phyloP scores from a whole-genome alignment of 2,329 filamentous ascomycete genomes.

The Penicillium vulpinum region DNA sequence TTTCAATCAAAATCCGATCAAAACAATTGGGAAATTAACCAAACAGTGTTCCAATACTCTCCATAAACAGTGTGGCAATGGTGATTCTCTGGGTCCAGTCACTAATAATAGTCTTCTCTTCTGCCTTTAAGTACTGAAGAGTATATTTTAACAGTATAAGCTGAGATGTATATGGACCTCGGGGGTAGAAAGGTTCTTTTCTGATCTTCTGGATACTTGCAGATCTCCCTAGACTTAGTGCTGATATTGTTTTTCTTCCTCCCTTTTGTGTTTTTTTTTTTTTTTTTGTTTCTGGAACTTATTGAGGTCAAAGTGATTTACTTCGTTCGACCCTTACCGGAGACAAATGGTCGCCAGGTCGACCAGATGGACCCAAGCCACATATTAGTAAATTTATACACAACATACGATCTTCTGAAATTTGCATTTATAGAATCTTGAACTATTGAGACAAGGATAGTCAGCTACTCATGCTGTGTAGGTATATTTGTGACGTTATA shows the following conservation, averaged over 20 bases:
- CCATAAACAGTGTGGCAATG: neutral
- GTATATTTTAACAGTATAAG: neutral
- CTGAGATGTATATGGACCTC: neutral
- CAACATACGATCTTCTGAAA: neutral
- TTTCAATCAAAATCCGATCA: neutral
- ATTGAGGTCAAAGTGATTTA: neutral
- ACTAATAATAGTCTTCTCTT: constrained; percentile 1
- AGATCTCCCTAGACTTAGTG: neutral
- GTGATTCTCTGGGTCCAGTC: neutral
- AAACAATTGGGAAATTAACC: too few relatives aligned
- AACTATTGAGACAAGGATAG: neutral
- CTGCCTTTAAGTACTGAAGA: too few relatives aligned
- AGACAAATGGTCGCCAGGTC: constrained; percentile 8
- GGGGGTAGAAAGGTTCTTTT: neutral
- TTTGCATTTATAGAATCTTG: neutral
- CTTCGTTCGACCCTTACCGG: constrained; percentile 1
- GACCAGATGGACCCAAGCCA: constrained; percentile 1
- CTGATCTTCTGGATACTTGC: neutral
- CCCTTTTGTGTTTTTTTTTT: neutral
- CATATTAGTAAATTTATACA: neutral
- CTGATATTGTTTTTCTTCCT: neutral
- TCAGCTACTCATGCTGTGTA: too few relatives aligned
- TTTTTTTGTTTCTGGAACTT: too few relatives aligned
- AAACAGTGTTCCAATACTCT: too few relatives aligned
- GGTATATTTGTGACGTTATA: too few relatives aligned